Conservation (phyloP, 768 basidiomycete species). For the Agaricus subrufescens region DNA sequence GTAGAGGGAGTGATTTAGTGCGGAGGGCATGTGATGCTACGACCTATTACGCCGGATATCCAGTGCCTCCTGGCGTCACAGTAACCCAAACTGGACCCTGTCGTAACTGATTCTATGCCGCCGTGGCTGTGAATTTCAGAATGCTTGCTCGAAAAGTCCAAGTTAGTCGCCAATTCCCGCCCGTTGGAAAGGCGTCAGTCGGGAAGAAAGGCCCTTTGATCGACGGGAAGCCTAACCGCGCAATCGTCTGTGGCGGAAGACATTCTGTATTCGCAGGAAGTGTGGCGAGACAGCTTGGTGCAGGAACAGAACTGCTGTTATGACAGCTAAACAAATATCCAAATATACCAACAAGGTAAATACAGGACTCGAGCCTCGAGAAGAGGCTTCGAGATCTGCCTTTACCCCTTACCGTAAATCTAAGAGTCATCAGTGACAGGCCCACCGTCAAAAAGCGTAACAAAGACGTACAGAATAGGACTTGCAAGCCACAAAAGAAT, state of each 20-base stretch:
- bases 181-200: not conserved
- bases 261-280: not conserved
- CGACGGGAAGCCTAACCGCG: not conserved
- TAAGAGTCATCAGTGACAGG: not conserved
- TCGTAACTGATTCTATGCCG: not conserved
- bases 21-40: not conserved
- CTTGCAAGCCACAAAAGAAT: not conserved
- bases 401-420: not conserved
- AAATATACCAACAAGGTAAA: not conserved
- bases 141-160: not conserved
- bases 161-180: not conserved
- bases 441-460: not conserved
- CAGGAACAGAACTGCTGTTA: not conserved
- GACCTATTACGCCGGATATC: not conserved
- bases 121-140: not conserved
- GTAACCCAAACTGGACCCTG: not conserved
- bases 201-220: not conserved
- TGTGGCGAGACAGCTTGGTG: not conserved
- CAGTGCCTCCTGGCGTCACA: not conserved
- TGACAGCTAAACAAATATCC: not conserved
- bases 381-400: not conserved
- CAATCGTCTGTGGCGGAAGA: constrained; percentile 3
- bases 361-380: not conserved
- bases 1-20: not conserved
- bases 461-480: not conserved